Evolutionary conservation across 1,139 yeast genomes (phyloP).

Genomic region (Debaryomyces psychrophilus): DNA sequence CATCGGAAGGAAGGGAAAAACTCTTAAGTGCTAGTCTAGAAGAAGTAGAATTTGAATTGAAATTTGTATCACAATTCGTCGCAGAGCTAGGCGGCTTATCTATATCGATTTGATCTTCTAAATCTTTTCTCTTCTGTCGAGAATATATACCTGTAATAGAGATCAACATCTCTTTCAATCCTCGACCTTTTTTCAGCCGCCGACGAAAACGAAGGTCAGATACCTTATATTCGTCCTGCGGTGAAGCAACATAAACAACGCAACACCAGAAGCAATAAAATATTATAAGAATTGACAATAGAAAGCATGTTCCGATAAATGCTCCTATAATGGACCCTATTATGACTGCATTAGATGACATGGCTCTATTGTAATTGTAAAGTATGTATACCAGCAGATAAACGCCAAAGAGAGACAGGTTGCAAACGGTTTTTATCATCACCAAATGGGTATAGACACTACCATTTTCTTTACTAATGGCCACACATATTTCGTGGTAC

Average conservation of each 20-base stretch:
- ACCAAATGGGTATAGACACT: background rate
- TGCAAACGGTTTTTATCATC: constrained; percentile 4
- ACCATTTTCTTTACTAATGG: background rate
- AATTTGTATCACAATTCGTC: constrained; percentile 3
- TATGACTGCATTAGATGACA: constrained; percentile 9
- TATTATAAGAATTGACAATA: constrained; percentile 3
- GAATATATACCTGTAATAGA: background rate
- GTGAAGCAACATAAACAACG: constrained; percentile 9
- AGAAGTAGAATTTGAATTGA: constrained; percentile 2
- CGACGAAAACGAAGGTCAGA: constrained; percentile 9
- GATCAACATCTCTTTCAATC: background rate
- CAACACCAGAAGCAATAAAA: constrained; percentile 12
- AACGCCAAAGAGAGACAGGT: background rate
- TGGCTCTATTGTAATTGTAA: background rate
- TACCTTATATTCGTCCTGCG: constrained; percentile 2
- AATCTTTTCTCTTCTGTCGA: background rate
- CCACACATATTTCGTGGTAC: too few species aligned
- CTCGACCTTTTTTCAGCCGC: background rate
- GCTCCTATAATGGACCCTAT: constrained; percentile 13
- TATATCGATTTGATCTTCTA: constrained; percentile 8
- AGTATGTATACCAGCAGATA: background rate
- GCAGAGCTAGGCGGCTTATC: constrained; percentile 8
- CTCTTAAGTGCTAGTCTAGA: constrained; percentile 8
- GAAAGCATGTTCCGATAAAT: constrained; percentile 9
- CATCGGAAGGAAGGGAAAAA: background rate